Percentiles rank a stretch among this genome's conserved stretches.
Evolutionary conservation across 1,284 basidiomycete genomes (phyloP).

Genomic region (Microbotryum saponariae): DNA sequence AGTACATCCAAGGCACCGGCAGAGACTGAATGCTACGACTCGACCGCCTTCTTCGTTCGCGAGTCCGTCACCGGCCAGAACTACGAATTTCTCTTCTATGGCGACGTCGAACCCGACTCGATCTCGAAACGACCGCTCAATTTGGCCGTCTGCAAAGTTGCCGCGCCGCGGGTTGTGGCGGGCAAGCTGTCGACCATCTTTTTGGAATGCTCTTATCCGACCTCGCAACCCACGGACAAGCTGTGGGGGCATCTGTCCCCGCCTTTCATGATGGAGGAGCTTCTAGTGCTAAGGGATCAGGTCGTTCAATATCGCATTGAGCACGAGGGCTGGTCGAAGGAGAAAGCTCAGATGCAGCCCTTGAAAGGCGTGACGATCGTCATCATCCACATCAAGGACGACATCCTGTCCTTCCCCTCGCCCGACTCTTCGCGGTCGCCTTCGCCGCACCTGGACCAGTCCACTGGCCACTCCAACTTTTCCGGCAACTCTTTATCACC

Average conservation of each 20-base stretch:
- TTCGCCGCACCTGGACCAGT: too few species aligned
- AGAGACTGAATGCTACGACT: conserved; percentile 49
- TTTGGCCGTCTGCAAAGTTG: conserved; percentile 58
- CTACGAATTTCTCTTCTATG: conserved; percentile 64
- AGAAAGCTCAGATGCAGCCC: conserved; percentile 1
- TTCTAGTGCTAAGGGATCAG: conserved; percentile 56
- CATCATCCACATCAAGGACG: conserved; percentile 73
- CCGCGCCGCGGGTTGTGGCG: conserved; percentile 45
- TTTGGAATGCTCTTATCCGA: conserved; percentile 74
- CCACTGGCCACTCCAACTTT: neutral
- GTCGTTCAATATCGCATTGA: conserved; percentile 46
- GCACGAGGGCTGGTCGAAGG: neutral
- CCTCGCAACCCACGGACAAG: conserved; percentile 52
- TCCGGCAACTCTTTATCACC: neutral
- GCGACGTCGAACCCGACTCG: conserved; percentile 50
- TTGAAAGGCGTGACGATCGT: conserved; percentile 47
- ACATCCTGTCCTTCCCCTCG: conserved; percentile 18
- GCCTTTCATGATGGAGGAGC: conserved; percentile 59
- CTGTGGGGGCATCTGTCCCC: conserved; percentile 72
- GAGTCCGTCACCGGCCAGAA: conserved; percentile 54
- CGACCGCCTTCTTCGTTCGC: conserved; percentile 66
- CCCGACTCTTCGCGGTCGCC: neutral
- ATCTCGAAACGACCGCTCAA: conserved; percentile 54
- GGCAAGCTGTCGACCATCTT: conserved; percentile 56
- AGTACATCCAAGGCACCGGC: neutral